Evolutionary conservation across 2,329 filamentous ascomycete genomes (phyloP).

Genomic region (Torrubiella hemipterigena): DNA sequence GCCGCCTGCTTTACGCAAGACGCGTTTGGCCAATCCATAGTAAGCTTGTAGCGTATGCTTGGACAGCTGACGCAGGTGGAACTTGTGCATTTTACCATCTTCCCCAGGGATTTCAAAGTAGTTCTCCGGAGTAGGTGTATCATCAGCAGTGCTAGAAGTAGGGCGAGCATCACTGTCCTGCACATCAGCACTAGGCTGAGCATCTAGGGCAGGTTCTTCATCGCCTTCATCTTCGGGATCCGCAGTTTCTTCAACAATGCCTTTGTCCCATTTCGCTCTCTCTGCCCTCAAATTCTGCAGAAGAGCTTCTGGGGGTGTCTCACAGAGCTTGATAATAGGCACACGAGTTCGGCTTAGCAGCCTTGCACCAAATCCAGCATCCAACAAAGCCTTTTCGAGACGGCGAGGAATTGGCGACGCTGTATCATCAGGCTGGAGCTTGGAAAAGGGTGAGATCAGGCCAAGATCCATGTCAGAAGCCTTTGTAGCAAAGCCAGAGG

Average conservation of each 20-base stretch:
- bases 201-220: slow-evolving; percentile 13
- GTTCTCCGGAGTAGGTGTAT: slow-evolving; percentile 1
- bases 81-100: slow-evolving; percentile 9
- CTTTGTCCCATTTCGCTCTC: slow-evolving; percentile 60
- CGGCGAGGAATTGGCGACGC: slow-evolving; percentile 58
- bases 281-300: slow-evolving; percentile 49
- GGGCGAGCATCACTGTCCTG: neutral
- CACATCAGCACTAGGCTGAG: slow-evolving; percentile 13
- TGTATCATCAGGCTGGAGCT: slow-evolving; percentile 36
- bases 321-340: slow-evolving; percentile 79
- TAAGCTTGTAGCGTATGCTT: slow-evolving; percentile 32
- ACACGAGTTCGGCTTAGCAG: slow-evolving; percentile 69
- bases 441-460: slow-evolving; percentile 54
- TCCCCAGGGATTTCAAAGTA: slow-evolving; percentile 12
- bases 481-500: slow-evolving; percentile 75
- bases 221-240: slow-evolving; percentile 23
- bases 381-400: slow-evolving; percentile 63
- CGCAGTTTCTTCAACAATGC: slow-evolving; percentile 26
- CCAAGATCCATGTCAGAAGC: slow-evolving; percentile 87
- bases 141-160: neutral
- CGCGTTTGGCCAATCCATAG: slow-evolving; percentile 34
- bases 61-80: slow-evolving; percentile 27
- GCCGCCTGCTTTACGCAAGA: slow-evolving; percentile 34
- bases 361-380: slow-evolving; percentile 61
- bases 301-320: slow-evolving; percentile 52